phyloP scores from a whole-genome alignment of 140 eudicot genomes.

The Cichorium intybus region DNA sequence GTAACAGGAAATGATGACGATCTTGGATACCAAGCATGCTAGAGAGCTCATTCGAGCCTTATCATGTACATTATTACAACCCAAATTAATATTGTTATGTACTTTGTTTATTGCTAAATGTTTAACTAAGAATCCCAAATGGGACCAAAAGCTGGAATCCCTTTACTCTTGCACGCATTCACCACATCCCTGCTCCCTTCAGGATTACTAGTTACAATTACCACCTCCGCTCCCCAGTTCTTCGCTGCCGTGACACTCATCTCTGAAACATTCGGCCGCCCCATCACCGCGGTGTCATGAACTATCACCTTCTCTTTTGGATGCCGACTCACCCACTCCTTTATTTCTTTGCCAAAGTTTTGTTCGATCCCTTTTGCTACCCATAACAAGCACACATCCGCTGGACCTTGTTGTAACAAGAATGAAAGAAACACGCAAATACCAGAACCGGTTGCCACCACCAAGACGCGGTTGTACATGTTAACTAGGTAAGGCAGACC shows the following conservation, averaged over 20 bases:
- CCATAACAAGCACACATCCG: conserved; percentile 69
- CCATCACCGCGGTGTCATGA: conserved; percentile 73
- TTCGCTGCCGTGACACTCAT: conserved; percentile 64
- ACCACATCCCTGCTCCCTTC: conserved; percentile 86
- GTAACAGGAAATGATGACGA: not conserved
- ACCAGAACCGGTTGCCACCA: conserved; percentile 86
- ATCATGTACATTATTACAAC: not conserved
- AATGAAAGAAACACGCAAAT: conserved; percentile 74
- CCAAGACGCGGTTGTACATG: conserved; percentile 69
- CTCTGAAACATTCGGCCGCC: conserved; percentile 65
- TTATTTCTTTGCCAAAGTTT: conserved; percentile 65
- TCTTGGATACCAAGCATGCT: not conserved
- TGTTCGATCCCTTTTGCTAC: conserved; percentile 75
- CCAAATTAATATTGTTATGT: not conserved
- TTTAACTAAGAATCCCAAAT: conserved; percentile 70
- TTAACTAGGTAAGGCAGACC: conserved; percentile 74
- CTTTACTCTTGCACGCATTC: conserved; percentile 64
- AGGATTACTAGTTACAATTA: conserved; percentile 74
- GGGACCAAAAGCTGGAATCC: conserved; percentile 81
- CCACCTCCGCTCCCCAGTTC: conserved; percentile 65
- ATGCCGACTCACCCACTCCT: conserved; percentile 52
- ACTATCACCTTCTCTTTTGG: conserved; percentile 68
- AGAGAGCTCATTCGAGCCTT: not conserved
- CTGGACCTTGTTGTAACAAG: conserved; percentile 56
- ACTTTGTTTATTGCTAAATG: not conserved